Evolutionary conservation across 2,329 filamentous ascomycete genomes (phyloP), one percentile per base, ranked within the genome.

Genomic region (Trichoderma atroviride): DNA sequence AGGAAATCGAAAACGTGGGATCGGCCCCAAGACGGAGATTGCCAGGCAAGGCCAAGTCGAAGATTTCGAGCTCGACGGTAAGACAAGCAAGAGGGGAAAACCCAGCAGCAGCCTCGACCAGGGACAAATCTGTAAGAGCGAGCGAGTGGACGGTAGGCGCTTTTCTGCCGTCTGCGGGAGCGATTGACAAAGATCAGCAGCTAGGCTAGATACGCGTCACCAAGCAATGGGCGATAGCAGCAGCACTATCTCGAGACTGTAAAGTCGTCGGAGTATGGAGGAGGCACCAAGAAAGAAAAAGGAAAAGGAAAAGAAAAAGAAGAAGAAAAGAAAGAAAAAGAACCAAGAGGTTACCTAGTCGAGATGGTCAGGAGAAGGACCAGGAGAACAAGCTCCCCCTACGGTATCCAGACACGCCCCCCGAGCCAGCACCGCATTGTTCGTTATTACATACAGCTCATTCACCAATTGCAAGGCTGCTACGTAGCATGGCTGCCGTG

Each of bases 81-180:
- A 57, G 52, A 27, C 53, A 37, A 43, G 16, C 16, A 52, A 47
- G 57, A 22, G 40, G 24, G 24, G 56, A 31, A 52, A 67, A 29
- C 14, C 55, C 29, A 29, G 63, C 29, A 66, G 29, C 53, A 67
- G 40, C 53, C 16, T 37, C 61, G 52, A 57, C 62, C 35, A 24
- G 57, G 35, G 7, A 19, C 33, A 59, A 24, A 22, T 43, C 27
- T 43, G 57, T 27, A 58, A n/a, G 55, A 59, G n/a, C 55, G 40
- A 67, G 63, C 55, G 63, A 67, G 63, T 31, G 63, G 63, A 67
- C 63, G 63, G 63, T 59, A 67, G 63, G 63, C 63, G 63, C 63
- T 31, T 59, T 67, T 52, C 35, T 56, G 63, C 63, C 29, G 58
- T 55, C 63, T 67, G 29, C 52, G 62, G 24, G 62, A 37, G 22